Evolutionary conservation across 192 early-diverging fungal genomes (phyloP).

Genomic region (Gryganskiella cystojenkinii): DNA sequence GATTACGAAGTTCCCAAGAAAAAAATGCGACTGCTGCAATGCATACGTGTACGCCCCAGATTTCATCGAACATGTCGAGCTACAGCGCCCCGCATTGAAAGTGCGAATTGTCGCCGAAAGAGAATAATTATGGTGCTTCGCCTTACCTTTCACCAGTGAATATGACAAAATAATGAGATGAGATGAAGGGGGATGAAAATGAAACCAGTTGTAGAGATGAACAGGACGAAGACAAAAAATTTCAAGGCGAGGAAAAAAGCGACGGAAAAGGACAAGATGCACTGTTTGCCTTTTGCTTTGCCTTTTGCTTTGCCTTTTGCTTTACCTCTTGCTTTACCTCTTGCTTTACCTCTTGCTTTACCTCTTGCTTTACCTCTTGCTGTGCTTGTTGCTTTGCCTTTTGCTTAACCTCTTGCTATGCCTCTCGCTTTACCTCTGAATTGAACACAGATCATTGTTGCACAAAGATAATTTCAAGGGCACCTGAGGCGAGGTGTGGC

Average conservation of each 20-base stretch:
- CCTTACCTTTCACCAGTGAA: slow-evolving; percentile 39
- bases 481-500: slow-evolving; percentile 14
- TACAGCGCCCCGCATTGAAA: slow-evolving; percentile 28
- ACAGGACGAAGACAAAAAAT: slow-evolving; percentile 30
- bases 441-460: slow-evolving; percentile 12
- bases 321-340: not conserved
- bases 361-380: slow-evolving; percentile 12
- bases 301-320: not conserved
- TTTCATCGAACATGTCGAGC: slow-evolving; percentile 30
- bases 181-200: slow-evolving; percentile 31
- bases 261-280: not conserved
- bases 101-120: slow-evolving; percentile 32
- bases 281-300: not conserved
- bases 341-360: not conserved
- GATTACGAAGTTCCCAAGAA: slow-evolving; percentile 31
- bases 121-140: slow-evolving; percentile 28
- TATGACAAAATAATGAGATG: slow-evolving; percentile 39
- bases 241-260: slow-evolving; percentile 17
- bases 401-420: slow-evolving; percentile 7
- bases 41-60: slow-evolving; percentile 29
- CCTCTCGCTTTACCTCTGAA: slow-evolving; percentile 10
- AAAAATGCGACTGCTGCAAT: slow-evolving; percentile 33
- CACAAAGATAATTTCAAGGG: slow-evolving; percentile 28
- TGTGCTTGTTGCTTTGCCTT: slow-evolving; percentile 8
- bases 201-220: slow-evolving; percentile 28